Evolutionary conservation across 176 grass and related monocot species (phyloP).

Genomic region (Eragrostis nindensis): DNA sequence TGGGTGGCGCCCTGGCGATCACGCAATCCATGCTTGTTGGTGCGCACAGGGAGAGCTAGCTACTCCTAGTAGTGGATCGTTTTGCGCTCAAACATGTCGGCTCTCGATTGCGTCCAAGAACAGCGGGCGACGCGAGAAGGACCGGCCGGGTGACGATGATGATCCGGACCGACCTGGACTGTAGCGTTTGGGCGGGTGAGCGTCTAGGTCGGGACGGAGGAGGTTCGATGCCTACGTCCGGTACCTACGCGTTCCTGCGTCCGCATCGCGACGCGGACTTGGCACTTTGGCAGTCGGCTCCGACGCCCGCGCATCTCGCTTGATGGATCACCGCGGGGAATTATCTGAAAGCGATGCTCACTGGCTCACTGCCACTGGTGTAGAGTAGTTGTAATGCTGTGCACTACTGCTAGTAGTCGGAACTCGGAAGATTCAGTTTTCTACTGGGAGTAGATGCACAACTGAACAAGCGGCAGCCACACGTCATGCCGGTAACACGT

Average conservation of each 20-base stretch:
- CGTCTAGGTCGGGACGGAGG: background rate
- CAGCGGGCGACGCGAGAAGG: conserved; percentile 16
- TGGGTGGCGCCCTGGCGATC: conserved; percentile 26
- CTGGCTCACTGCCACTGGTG: too few relatives aligned
- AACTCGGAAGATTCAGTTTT: too few relatives aligned
- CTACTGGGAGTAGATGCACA: too few relatives aligned
- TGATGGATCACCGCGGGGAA: background rate
- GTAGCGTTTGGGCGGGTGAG: conserved; percentile 38
- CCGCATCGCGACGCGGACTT: background rate
- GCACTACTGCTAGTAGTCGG: too few relatives aligned
- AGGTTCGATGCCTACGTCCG: conserved; percentile 32
- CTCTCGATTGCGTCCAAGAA: conserved; percentile 31
- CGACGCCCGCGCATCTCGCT: background rate
- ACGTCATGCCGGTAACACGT: background rate
- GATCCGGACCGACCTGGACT: conserved; percentile 14
- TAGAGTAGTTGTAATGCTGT: too few relatives aligned
- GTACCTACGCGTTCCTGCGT: background rate
- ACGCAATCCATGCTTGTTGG: conserved; percentile 7
- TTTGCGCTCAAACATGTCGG: conserved; percentile 49
- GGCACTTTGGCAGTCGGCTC: background rate
- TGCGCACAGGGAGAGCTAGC: background rate
- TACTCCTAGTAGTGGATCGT: background rate
- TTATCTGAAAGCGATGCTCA: background rate
- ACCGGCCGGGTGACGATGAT: background rate
- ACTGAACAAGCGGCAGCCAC: too few relatives aligned